A percentile compares a stretch with the other conserved stretches of the same genome.
phyloP scores from a whole-genome alignment of 192 early-diverging fungal species.

The Linnemannia elongata region DNA sequence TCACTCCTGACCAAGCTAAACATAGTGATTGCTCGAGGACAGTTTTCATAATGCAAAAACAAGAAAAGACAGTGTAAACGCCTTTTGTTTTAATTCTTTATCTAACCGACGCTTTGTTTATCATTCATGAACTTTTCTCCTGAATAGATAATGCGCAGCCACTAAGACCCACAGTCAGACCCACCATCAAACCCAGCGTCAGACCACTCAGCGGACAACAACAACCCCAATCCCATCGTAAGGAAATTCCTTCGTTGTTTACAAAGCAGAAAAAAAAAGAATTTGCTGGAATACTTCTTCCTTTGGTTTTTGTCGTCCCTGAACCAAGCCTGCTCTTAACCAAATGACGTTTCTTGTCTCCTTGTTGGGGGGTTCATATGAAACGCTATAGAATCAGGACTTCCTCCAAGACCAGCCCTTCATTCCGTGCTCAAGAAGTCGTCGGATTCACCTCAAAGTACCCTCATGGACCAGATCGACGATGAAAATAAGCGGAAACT shows the following conservation, averaged over 20 bases:
- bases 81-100: background rate
- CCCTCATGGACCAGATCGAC: constrained; percentile 64
- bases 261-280: constrained; percentile 3
- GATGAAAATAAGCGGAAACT: constrained; percentile 66
- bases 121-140: background rate
- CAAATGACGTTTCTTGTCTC: background rate
- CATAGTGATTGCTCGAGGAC: too few relatives aligned
- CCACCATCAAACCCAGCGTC: background rate
- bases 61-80: background rate
- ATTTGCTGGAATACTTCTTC: background rate
- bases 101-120: background rate
- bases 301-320: background rate
- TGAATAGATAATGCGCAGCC: constrained; percentile 19
- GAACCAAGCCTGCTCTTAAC: background rate
- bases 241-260: background rate
- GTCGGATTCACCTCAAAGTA: constrained; percentile 32
- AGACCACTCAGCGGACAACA: background rate
- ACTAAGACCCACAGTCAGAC: constrained; percentile 4
- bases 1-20: too few relatives aligned
- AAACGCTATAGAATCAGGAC: constrained; percentile 7
- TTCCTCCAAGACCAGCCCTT: constrained; percentile 20
- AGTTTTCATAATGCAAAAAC: background rate
- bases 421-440: constrained; percentile 51
- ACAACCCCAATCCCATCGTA: background rate
- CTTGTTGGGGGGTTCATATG: background rate